Percentiles rank a stretch among this genome's conserved stretches.
These are phyloP conservation scores for Biancaea sappan DNA, from an alignment of 306 rosid genomes.

Conservation along the genomic window DNA sequence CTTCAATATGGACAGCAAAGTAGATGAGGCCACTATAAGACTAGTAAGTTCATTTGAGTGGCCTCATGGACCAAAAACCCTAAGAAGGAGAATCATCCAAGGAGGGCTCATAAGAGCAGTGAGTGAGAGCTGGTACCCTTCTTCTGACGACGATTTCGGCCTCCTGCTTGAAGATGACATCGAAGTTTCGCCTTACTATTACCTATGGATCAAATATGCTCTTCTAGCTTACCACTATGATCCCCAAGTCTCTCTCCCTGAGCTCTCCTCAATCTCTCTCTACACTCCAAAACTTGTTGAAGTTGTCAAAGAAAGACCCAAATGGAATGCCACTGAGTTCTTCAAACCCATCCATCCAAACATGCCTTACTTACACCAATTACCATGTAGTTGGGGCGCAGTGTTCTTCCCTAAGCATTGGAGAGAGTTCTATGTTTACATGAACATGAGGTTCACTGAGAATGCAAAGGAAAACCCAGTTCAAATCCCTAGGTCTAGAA, in stretches of 20 bases:
- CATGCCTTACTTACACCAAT: slow-evolving; percentile 92
- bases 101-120: slow-evolving; percentile 97
- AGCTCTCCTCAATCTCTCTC: slow-evolving; percentile 86
- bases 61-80: slow-evolving; percentile 94
- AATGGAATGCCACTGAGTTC: slow-evolving; percentile 84
- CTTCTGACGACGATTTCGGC: slow-evolving; percentile 83
- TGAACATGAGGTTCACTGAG: slow-evolving; percentile 91
- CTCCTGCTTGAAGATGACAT: slow-evolving; percentile 92
- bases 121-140: slow-evolving; percentile 97
- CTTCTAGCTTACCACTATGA: slow-evolving; percentile 87
- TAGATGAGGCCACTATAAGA: slow-evolving; percentile 76
- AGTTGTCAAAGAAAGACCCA: slow-evolving; percentile 93
- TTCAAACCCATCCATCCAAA: slow-evolving; percentile 79
- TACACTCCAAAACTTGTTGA: slow-evolving; percentile 92
- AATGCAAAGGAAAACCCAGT: slow-evolving; percentile 83
- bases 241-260: slow-evolving; percentile 82
- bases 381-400: slow-evolving; percentile 98
- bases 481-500: slow-evolving; percentile 90
- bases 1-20: slow-evolving; percentile 93
- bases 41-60: slow-evolving; percentile 70
- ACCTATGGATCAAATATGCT: slow-evolving; percentile 93
- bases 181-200: slow-evolving; percentile 94
- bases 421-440: slow-evolving; percentile 96
- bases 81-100: slow-evolving; percentile 89
- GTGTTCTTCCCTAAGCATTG: slow-evolving; percentile 97